Evolutionary conservation across 257 asterid genomes (phyloP).

Genomic region (Primulina eburnea): DNA sequence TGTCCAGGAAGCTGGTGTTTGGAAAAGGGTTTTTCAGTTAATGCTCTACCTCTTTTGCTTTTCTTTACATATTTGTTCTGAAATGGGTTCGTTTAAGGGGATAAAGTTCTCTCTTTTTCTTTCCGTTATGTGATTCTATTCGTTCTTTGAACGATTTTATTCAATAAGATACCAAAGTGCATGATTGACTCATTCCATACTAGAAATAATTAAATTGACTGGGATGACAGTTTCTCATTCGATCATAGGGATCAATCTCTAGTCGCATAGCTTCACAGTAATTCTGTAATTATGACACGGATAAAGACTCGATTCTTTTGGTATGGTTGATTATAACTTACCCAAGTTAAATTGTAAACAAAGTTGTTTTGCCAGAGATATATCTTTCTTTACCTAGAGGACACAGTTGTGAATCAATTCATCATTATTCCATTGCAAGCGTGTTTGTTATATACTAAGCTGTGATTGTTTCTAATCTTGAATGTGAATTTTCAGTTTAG

Average conservation of each 20-base stretch:
- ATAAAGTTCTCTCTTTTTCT: slow-evolving; percentile 74
- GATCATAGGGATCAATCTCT: no score
- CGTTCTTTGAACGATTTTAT: slow-evolving; percentile 31
- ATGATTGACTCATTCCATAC: no score
- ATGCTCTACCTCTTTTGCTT: slow-evolving; percentile 31
- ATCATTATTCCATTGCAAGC: neutral
- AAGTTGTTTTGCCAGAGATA: slow-evolving; percentile 25
- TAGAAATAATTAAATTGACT: no score
- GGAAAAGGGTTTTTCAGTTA: slow-evolving; percentile 26
- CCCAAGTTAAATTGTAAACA: slow-evolving; percentile 23
- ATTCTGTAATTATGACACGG: slow-evolving; percentile 36
- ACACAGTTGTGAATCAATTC: slow-evolving; percentile 10
- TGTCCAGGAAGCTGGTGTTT: slow-evolving; percentile 54
- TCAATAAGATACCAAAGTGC: no score
- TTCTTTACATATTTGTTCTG: slow-evolving; percentile 43
- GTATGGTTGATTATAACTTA: slow-evolving; percentile 25
- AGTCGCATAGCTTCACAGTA: no score
- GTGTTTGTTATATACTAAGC: neutral
- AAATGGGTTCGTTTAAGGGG: slow-evolving; percentile 49
- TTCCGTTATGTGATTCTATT: slow-evolving; percentile 42
- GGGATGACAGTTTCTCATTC: no score
- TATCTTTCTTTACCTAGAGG: slow-evolving; percentile 14
- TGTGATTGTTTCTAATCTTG: slow-evolving; percentile 2
- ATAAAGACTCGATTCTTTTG: slow-evolving; percentile 43
- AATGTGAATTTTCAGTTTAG: neutral